Evolutionary conservation across 2,329 filamentous ascomycete genomes (phyloP).

Genomic region (Aspergillus pseudonomiae): DNA sequence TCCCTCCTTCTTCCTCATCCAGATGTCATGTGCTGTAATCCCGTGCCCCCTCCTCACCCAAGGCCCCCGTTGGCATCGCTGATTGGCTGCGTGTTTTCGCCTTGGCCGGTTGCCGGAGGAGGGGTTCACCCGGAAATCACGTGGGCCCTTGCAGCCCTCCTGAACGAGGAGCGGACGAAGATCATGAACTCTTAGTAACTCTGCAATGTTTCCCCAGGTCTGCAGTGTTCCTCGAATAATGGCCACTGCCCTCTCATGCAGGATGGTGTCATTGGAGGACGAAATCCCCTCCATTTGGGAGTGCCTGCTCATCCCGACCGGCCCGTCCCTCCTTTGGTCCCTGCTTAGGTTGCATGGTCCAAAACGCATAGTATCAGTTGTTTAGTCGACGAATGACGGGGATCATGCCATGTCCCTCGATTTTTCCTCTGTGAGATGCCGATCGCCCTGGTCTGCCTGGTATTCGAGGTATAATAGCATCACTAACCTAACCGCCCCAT

Average conservation of each 20-base stretch:
- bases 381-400: slow-evolving; percentile 5
- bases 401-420: slow-evolving; percentile 4
- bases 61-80: slow-evolving; percentile 13
- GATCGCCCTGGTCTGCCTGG: background rate
- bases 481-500: background rate
- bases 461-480: background rate
- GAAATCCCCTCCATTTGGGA: background rate
- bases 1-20: slow-evolving; percentile 20
- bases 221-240: background rate
- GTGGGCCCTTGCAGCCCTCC: slow-evolving; percentile 23
- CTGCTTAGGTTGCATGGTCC: slow-evolving; percentile 19
- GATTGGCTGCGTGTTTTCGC: slow-evolving; percentile 31
- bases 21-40: slow-evolving; percentile 42
- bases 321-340: slow-evolving; percentile 20
- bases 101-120: slow-evolving; percentile 24
- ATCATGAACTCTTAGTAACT: slow-evolving; percentile 6
- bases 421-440: slow-evolving; percentile 6
- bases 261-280: slow-evolving; percentile 8
- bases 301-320: slow-evolving; percentile 17
- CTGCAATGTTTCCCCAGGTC: background rate
- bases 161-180: background rate
- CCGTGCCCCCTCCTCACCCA: slow-evolving; percentile 39
- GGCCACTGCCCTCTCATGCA: slow-evolving; percentile 1
- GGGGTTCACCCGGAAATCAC: slow-evolving; percentile 32
- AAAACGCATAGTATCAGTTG: slow-evolving; percentile 1